phyloP scores from a whole-genome alignment of 2,329 filamentous ascomycete species.

The Ascochyta viciae-villosae region DNA sequence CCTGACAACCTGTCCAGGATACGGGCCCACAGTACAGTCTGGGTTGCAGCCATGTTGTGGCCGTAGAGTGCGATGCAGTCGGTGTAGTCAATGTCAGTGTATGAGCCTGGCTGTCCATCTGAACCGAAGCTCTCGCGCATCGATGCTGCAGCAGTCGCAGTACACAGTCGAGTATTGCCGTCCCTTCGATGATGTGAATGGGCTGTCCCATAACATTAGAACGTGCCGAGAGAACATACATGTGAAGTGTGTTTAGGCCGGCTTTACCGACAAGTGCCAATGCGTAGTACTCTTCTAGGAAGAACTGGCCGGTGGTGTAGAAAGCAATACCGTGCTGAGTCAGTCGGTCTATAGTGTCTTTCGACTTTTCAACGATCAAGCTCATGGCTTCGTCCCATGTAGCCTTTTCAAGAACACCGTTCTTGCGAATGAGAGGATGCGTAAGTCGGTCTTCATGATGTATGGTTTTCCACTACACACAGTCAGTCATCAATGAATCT shows the following conservation, averaged over 20 bases:
- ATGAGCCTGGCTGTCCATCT: conserved; percentile 13
- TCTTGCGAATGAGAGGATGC: conserved; percentile 13
- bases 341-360: conserved; percentile 7
- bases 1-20: conserved; percentile 13
- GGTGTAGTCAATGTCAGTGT: conserved; percentile 17
- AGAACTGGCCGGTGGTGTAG: conserved; percentile 14
- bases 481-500: not conserved
- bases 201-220: not conserved
- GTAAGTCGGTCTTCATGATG: conserved; percentile 9
- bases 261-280: conserved; percentile 15
- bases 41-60: conserved; percentile 17
- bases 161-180: conserved; percentile 15
- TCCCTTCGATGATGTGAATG: not conserved
- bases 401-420: conserved; percentile 12
- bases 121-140: conserved; percentile 16
- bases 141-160: conserved; percentile 13
- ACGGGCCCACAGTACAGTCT: conserved; percentile 10
- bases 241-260: conserved; percentile 15
- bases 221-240: not conserved
- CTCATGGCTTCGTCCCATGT: conserved; percentile 20
- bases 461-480: conserved; percentile 5
- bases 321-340: conserved; percentile 15
- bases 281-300: conserved; percentile 16
- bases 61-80: conserved; percentile 13
- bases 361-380: conserved; percentile 17